Conservation (phyloP, 345 rosid genomes). For the Durio zibethinus region DNA sequence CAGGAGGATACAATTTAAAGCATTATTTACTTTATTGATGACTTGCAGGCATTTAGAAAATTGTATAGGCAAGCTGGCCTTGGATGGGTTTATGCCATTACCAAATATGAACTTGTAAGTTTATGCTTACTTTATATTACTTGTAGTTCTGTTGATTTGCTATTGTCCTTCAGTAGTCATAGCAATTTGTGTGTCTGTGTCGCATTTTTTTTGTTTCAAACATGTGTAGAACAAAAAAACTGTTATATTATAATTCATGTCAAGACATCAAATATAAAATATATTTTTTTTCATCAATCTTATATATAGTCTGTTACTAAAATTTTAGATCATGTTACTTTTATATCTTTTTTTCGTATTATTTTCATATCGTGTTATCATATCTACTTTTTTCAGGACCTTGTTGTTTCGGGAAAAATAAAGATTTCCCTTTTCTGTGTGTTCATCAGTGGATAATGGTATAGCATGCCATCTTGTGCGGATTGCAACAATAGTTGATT, state of each 20-base stretch:
- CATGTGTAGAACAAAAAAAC: too few species aligned
- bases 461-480: constrained; percentile 25
- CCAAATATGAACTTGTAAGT: constrained; percentile 82
- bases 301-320: too few species aligned
- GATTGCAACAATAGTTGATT: constrained; percentile 70
- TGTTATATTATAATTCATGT: too few species aligned
- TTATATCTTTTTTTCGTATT: too few species aligned
- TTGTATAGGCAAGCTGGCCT: constrained; percentile 83
- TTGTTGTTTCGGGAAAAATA: neutral
- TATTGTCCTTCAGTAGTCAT: too few species aligned
- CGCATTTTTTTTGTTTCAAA: too few species aligned
- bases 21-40: neutral
- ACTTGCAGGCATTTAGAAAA: constrained; percentile 77
- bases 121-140: neutral
- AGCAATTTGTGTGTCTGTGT: too few species aligned
- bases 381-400: too few species aligned
- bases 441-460: neutral
- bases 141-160: neutral
- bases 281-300: too few species aligned
- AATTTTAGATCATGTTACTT: too few species aligned
- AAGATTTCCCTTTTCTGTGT: neutral
- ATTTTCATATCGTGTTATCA: too few species aligned
- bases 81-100: constrained; percentile 86
- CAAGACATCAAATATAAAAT: too few species aligned
- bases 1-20: neutral